Base-by-base conservation (phyloP, 73 alveolate genomes). In the Diophrys appendiculata region DNA sequence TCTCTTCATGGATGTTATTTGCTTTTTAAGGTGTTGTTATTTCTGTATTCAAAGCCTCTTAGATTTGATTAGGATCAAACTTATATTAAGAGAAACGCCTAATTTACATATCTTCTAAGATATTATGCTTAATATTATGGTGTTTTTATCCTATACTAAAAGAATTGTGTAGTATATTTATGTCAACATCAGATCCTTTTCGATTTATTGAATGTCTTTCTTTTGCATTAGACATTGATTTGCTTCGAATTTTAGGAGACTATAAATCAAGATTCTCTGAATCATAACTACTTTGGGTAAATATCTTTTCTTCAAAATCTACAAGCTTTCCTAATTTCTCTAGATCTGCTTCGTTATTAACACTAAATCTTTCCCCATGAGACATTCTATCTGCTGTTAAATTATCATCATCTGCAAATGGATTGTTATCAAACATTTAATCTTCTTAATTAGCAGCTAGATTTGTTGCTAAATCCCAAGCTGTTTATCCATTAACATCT, bases 351-450 rank as follows among this genome's bases (percentile, higher is more conserved):
- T 77, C 75, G 8, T 68, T 76, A 11, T 68, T 76, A 0, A 53
- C 77, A 18, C 27, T n/a, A 54, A 33, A 31, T 27, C 35, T 69
- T 26, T 80, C 75, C 32, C 73, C 81, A 2, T 24, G 53, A 35
- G 68, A 83, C 35, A 31, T 84, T 65, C 73, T 72, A 27, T 81
- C 84, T 26, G 72, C 86, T 34, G 27, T 77, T 34, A 80, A 69
- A 23, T 80, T 83, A 24, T 11, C 71, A 1, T 79, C 74, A 30
- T 26, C 69, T 29, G 11, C 78, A 30, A 68, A 79, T 25, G 81
- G 86, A 43, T 78, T 78, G 25, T 65, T 69, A 1, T 32, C 72
- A 24, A 23, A 68, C 33, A 24, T 53, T 25, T 83, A 83, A 0
- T 54, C 72, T 1, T 28, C 25, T 29, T 52, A 73, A n/a, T 33